Evolutionary conservation across 129 eudicot genomes (phyloP), one percentile per base, ranked within the genome.

Genomic region (Lactuca saligna): DNA sequence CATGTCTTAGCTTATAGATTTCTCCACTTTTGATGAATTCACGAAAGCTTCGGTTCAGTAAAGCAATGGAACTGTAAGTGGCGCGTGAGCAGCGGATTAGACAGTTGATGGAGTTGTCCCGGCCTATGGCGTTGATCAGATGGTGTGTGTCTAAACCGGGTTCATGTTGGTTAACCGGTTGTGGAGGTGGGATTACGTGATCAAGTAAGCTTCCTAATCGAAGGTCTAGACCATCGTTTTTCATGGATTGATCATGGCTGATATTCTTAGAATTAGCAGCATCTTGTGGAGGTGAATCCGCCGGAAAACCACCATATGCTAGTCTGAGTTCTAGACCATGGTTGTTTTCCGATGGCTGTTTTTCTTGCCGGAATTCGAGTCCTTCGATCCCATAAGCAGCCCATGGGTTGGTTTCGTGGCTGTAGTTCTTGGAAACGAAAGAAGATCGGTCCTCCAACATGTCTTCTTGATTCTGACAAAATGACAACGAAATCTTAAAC

Each of bases 371-470:
- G 25, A 8, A 53, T 53, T 53, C 57, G 9, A 0, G 13, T 54
- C 33, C 11, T 7, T 20, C 34, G 34, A 55, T 55, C 60, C 12
- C 60, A 55, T 55, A 55, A 55, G 11, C 14, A 59, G 73, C 54
- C 89, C 86, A 78, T 55, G 34, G 71, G 73, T 65, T 56, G 42
- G 56, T 71, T 16, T 80, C 73, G 39, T 73, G 73, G 68, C 71
- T 63, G 68, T 69, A 69, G 51, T 57, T 73, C 62, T 82, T 65
- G 3, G 89, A 74, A 41, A 81, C 82, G 57, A 84, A 32, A 68
- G 79, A 73, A 44, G 84, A 56, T 55, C 86, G 67, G 42, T 78
- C 86, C 65, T 81, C 83, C 80, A 84, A 66, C 90, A 81, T 81
- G 65, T 65, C 79, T 69, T 55, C 60, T 29, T 55, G 60, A 11